Conservation (phyloP, 176 grass and related monocot genomes). For the Oryza australiensis region DNA sequence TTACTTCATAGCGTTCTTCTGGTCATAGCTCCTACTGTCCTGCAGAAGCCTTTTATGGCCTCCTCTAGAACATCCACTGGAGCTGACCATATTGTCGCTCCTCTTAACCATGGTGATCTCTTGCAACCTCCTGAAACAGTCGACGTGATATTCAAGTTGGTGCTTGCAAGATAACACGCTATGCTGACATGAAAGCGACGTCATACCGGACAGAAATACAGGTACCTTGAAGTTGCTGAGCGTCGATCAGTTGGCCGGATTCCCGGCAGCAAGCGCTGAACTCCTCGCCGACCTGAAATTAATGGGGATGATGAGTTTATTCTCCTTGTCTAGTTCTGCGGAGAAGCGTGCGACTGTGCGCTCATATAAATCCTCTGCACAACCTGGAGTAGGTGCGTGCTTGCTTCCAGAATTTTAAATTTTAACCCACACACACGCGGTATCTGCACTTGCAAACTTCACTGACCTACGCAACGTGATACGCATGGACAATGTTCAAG, state of each 20-base stretch:
- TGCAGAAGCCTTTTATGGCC: constrained; percentile 32
- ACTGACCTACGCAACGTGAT: constrained; percentile 39
- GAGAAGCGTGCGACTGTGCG: constrained; percentile 25
- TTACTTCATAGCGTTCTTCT: constrained; percentile 47
- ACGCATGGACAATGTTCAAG: constrained; percentile 31
- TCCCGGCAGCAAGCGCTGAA: neutral
- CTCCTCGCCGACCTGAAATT: constrained; percentile 18
- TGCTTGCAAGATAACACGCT: constrained; percentile 6
- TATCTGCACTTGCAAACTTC: constrained; percentile 33
- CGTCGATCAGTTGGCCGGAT: neutral
- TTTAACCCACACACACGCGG: constrained; percentile 15
- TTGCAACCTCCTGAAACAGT: neutral
- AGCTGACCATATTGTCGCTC: constrained; percentile 17
- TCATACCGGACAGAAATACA: no score
- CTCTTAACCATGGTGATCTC: constrained; percentile 23
- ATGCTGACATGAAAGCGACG: no score
- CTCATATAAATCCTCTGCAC: constrained; percentile 32
- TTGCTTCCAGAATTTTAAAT: constrained; percentile 49
- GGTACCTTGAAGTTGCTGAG: neutral
- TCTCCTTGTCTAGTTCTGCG: constrained; percentile 41
- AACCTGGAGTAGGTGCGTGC: constrained; percentile 40
- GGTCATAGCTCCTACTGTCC: constrained; percentile 12
- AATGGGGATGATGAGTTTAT: constrained; percentile 25
- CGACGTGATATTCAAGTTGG: neutral
- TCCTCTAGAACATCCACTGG: constrained; percentile 18